phyloP scores from a whole-genome alignment of 73 alveolate species.

The Tetrahymena thermophila region DNA sequence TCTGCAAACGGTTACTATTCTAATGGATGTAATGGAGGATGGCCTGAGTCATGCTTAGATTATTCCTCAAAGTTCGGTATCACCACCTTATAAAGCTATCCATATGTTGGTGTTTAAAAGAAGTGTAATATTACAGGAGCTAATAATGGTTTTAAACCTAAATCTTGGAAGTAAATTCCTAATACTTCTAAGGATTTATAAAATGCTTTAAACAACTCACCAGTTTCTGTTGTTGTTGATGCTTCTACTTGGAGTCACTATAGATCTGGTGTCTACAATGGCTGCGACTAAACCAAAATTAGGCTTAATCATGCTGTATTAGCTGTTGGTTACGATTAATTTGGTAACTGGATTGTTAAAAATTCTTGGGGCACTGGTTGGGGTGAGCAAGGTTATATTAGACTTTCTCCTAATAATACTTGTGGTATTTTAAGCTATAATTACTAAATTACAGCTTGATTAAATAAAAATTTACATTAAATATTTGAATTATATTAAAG shows the following conservation, averaged over 20 bases:
- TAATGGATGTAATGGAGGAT: slow-evolving; percentile 53
- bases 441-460: no score
- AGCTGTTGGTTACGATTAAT: not conserved
- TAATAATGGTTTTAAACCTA: not conserved
- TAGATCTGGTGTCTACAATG: not conserved
- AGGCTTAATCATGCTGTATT: not conserved
- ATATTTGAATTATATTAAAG: no score
- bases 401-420: not conserved
- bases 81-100: slow-evolving; percentile 17
- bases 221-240: not conserved
- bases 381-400: not conserved
- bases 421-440: not conserved
- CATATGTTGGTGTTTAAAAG: slow-evolving; percentile 10
- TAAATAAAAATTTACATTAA: no score
- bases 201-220: not conserved
- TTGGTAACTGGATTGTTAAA: no score
- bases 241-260: not conserved
- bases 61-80: slow-evolving; percentile 8
- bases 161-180: not conserved
- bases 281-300: not conserved
- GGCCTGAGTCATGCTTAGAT: slow-evolving; percentile 8
- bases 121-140: slow-evolving; percentile 1
- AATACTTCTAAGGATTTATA: not conserved
- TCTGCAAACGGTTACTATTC: slow-evolving; percentile 8
- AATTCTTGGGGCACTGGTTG: not conserved